phyloP scores from a whole-genome alignment of 2,329 filamentous ascomycete genomes.

The Xylariaceae sp. region DNA sequence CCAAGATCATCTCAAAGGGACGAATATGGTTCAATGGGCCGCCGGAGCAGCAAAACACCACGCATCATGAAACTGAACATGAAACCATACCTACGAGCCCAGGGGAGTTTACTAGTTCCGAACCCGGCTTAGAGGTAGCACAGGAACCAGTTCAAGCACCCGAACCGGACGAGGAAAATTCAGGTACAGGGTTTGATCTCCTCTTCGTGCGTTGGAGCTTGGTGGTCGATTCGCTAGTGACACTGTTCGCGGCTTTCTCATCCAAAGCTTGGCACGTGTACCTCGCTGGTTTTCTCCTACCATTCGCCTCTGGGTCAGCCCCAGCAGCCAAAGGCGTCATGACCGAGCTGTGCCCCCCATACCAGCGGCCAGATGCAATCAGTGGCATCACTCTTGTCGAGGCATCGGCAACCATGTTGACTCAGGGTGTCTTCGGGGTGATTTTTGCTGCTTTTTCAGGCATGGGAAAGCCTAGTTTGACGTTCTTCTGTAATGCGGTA shows the following conservation, averaged over 20 bases:
- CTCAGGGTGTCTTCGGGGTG: conserved; percentile 64
- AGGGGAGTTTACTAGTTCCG: conserved; percentile 23
- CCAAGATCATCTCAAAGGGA: conserved; percentile 49
- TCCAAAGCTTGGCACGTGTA: conserved; percentile 67
- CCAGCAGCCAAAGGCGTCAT: conserved; percentile 72
- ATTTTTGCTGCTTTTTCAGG: conserved; percentile 63
- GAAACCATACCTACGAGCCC: conserved; percentile 21
- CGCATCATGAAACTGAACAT: neutral
- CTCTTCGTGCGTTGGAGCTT: conserved; percentile 66
- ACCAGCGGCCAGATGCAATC: conserved; percentile 63
- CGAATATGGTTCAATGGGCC: conserved; percentile 34
- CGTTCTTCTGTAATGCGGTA: conserved; percentile 67
- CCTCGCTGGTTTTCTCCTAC: conserved; percentile 60
- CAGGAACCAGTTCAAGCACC: conserved; percentile 26
- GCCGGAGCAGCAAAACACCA: neutral
- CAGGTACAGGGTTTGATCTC: conserved; percentile 55
- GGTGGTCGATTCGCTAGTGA: conserved; percentile 62
- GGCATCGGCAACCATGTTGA: conserved; percentile 63
- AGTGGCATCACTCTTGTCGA: conserved; percentile 69
- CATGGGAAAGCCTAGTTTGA: conserved; percentile 57
- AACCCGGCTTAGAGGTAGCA: conserved; percentile 23
- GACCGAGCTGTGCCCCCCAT: conserved; percentile 63
- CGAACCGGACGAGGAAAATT: conserved; percentile 27
- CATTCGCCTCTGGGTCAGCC: conserved; percentile 67
- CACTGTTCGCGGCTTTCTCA: conserved; percentile 60